Conservation (phyloP, 192 early-diverging fungal genomes). For the Oehlia diaphana region DNA sequence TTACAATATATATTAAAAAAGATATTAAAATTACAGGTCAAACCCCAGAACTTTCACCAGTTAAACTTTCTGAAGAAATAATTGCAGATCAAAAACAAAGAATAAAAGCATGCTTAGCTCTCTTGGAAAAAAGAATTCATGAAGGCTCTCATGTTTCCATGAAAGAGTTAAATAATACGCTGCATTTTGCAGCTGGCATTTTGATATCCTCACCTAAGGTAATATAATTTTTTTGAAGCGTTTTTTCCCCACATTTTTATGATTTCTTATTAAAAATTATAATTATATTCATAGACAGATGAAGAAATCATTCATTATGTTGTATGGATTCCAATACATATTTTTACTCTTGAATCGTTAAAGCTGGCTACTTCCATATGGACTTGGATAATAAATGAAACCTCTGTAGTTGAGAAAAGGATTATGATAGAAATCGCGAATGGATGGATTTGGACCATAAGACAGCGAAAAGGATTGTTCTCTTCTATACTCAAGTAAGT, state of each 20-base stretch:
- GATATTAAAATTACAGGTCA: neutral
- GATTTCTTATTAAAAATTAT: neutral
- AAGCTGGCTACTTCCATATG: conserved; percentile 85
- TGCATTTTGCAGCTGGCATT: conserved; percentile 58
- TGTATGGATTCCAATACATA: conserved; percentile 81
- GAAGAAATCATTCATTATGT: conserved; percentile 78
- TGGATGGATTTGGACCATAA: conserved; percentile 81
- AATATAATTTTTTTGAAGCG: neutral
- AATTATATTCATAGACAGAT: conserved; percentile 48
- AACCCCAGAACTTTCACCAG: neutral
- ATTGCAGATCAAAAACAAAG: neutral
- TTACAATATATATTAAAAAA: neutral
- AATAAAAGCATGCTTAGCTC: neutral
- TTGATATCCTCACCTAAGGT: conserved; percentile 42
- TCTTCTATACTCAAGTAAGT: conserved; percentile 52
- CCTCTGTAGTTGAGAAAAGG: conserved; percentile 67
- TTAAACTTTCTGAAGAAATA: conserved; percentile 5
- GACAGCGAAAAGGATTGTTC: conserved; percentile 82
- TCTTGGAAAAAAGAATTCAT: neutral
- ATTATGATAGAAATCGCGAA: conserved; percentile 83
- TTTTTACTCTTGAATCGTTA: conserved; percentile 79
- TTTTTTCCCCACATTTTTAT: too few species aligned
- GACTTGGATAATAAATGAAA: conserved; percentile 84
- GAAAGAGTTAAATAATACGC: conserved; percentile 47
- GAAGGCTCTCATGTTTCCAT: conserved; percentile 36